Evolutionary conservation across 2,329 filamentous ascomycete genomes (phyloP).

Genomic region (Aspergillus cejpii): DNA sequence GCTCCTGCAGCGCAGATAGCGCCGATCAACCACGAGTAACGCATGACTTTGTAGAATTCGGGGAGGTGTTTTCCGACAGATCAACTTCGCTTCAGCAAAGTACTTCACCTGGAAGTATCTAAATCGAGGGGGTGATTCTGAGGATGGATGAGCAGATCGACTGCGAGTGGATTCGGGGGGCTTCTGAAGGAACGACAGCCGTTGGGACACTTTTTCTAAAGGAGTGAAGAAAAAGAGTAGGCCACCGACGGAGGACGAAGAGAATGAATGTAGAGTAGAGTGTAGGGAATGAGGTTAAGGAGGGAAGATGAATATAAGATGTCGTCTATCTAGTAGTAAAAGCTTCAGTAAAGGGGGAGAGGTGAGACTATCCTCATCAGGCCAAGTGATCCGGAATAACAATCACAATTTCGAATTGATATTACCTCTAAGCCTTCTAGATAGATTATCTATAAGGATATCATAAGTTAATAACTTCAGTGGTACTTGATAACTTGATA

Average conservation of each 20-base stretch:
- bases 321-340: constrained; percentile 6
- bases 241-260: constrained; percentile 16
- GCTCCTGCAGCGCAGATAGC: constrained; percentile 34
- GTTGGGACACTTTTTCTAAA: constrained; percentile 26
- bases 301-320: constrained; percentile 6
- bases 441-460: neutral
- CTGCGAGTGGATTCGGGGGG: constrained; percentile 19
- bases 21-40: constrained; percentile 30
- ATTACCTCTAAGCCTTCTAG: no score
- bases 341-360: constrained; percentile 13
- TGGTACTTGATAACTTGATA: no score
- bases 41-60: constrained; percentile 23
- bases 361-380: constrained; percentile 6
- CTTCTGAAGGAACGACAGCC: constrained; percentile 30
- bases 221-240: constrained; percentile 26
- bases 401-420: constrained; percentile 14
- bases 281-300: constrained; percentile 12
- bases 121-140: constrained; percentile 10
- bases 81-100: constrained; percentile 25
- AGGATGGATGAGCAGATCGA: constrained; percentile 29
- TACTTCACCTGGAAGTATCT: constrained; percentile 39
- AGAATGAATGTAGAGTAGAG: constrained; percentile 11
- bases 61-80: constrained; percentile 21
- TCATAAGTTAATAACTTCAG: neutral
- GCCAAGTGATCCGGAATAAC: constrained; percentile 18